Evolutionary conservation across 495 filamentous ascomycete genomes (phyloP).

Genomic region (Aspergillus incahuasiensis): DNA sequence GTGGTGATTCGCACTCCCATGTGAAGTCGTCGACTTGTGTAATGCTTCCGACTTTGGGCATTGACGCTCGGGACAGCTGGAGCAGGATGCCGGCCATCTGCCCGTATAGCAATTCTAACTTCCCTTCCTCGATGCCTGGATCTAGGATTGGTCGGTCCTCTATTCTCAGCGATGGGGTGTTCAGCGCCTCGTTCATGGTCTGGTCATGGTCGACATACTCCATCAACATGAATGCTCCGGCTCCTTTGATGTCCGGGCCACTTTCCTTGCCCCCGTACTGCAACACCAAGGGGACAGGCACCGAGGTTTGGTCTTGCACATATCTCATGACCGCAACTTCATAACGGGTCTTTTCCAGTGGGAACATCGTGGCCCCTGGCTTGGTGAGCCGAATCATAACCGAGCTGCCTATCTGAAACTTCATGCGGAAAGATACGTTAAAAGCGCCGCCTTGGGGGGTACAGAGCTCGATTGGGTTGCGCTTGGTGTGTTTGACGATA

Average conservation of each 20-base stretch:
- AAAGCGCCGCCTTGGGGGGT: neutral
- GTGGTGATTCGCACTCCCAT: neutral
- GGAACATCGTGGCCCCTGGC: constrained; percentile 16
- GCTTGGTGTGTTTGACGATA: neutral
- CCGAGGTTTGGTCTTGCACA: constrained; percentile 31
- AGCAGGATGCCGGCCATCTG: no score
- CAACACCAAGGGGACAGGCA: constrained; percentile 36
- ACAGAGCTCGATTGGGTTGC: neutral
- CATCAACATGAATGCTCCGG: constrained; percentile 10
- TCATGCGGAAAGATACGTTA: neutral
- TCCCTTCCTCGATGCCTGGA: no score
- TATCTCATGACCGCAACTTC: constrained; percentile 37
- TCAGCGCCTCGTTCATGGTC: neutral
- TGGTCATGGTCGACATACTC: neutral
- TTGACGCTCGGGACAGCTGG: no score
- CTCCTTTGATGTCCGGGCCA: neutral
- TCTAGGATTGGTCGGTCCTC: neutral
- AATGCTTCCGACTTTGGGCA: no score
- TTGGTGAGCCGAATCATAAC: constrained; percentile 7
- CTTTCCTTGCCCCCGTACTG: constrained; percentile 23
- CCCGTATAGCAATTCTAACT: no score
- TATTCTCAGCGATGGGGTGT: neutral
- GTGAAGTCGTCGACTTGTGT: neutral
- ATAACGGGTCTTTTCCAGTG: constrained; percentile 28
- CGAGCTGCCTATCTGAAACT: neutral